Conservation (phyloP, 2,329 filamentous ascomycete species). For the Ceratocystis eucalypticola region DNA sequence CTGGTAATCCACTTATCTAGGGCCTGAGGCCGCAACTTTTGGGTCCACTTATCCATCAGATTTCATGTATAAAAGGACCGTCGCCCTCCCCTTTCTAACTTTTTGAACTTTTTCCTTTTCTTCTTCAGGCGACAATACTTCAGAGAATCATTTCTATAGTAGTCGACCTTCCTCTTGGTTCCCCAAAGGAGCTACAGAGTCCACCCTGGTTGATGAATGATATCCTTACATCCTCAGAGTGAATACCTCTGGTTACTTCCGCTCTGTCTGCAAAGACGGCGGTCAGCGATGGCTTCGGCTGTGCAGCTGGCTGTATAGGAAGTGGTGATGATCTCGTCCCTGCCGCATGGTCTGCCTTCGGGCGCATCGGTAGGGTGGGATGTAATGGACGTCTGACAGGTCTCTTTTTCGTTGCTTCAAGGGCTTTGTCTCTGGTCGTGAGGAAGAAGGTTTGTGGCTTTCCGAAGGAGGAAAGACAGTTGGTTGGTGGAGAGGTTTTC, state of each 20-base stretch:
- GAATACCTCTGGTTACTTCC: slow-evolving; percentile 53
- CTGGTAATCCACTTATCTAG: background rate
- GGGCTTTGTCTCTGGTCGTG: slow-evolving; percentile 4
- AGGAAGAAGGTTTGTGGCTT: background rate
- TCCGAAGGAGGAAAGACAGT: background rate
- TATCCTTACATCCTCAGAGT: slow-evolving; percentile 84
- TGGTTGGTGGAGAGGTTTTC: no score
- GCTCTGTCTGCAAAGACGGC: slow-evolving; percentile 49
- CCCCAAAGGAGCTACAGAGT: slow-evolving; percentile 84
- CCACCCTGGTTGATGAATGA: slow-evolving; percentile 90
- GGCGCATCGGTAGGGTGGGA: slow-evolving; percentile 67
- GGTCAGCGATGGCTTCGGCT: slow-evolving; percentile 26
- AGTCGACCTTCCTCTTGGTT: slow-evolving; percentile 81
- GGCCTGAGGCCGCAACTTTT: background rate
- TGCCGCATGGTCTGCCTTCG: slow-evolving; percentile 57
- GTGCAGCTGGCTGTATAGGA: slow-evolving; percentile 51
- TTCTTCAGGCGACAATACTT: slow-evolving; percentile 17
- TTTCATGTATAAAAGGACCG: slow-evolving; percentile 1
- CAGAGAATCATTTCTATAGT: slow-evolving; percentile 97
- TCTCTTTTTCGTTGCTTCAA: slow-evolving; percentile 23
- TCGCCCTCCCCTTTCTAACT: background rate
- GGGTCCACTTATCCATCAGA: background rate
- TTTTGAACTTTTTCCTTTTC: slow-evolving; percentile 11
- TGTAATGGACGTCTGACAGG: slow-evolving; percentile 85
- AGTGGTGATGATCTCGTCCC: slow-evolving; percentile 93